Evolutionary conservation across 2,329 filamentous ascomycete species (phyloP), one percentile per base, ranked within the genome.

Genomic region (Exserohilum turcica): DNA sequence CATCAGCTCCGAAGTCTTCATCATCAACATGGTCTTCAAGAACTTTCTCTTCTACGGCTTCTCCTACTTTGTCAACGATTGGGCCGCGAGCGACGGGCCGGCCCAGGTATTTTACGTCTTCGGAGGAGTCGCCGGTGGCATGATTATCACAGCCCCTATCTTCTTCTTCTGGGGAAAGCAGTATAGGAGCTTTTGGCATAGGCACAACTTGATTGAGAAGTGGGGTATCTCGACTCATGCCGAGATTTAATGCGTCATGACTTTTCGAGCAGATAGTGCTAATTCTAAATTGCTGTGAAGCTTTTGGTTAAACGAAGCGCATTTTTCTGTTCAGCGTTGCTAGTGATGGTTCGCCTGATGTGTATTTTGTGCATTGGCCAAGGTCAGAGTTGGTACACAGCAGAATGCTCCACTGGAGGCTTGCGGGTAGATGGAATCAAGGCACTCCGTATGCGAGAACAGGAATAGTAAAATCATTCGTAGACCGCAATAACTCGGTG

Each of bases 21-120:
- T 79, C 51, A 70, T 71, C 6, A 73, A 69, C 38, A 78, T 78
- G 76, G 63, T 76, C 19, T 66, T 77, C 56, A 79, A 78, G 68
- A 78, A 79, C 56, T 67, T 78, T 29, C 51, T 78, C n/a, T 75
- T 77, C 47, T 78, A 76, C 42, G 75, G 73, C 1, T 75, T 77
- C 48, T 73, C 70, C 8, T 77, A 77, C 43, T 78, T 78, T 47
- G 71, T 77, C 15, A 78, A 78, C 52, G 68, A 77, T 44, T 79
- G 76, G 76, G 68, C 76, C 4, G 67, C 64, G 8, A 60, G 44
- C 5, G 62, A 59, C 10, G 76, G 76, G 0, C 74, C 75, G 1
- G 66, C 67, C 6, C 48, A 56, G 18, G 74, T 77, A 4, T 77
- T 78, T 37, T 75, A 75, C 48, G 63, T 71, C 1, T 74, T 77